phyloP scores from a whole-genome alignment of 805 yeast genomes.

The Candida chilensis region DNA sequence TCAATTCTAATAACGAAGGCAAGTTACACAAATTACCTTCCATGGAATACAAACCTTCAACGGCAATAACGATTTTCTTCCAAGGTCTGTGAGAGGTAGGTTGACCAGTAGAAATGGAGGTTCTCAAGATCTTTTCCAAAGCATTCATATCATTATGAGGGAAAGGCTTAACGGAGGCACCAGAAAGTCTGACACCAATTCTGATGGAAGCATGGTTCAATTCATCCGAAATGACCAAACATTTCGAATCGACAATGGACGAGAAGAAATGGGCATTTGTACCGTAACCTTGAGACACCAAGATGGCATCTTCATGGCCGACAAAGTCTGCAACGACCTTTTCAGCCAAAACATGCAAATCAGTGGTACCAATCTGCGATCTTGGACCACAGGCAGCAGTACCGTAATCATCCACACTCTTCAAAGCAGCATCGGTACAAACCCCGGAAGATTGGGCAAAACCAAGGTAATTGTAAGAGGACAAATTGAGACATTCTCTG shows the following conservation, averaged over 20 bases:
- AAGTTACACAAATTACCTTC: slow-evolving; percentile 85
- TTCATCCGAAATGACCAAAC: slow-evolving; percentile 89
- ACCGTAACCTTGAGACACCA: slow-evolving; percentile 93
- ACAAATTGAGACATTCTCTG: slow-evolving; percentile 72
- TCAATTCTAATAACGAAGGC: slow-evolving; percentile 64
- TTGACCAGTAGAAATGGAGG: slow-evolving; percentile 88
- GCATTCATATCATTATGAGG: slow-evolving; percentile 84
- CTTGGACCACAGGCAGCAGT: slow-evolving; percentile 75
- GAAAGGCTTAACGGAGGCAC: slow-evolving; percentile 87
- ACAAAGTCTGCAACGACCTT: slow-evolving; percentile 71
- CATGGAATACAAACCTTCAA: slow-evolving; percentile 90
- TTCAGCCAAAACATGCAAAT: slow-evolving; percentile 70
- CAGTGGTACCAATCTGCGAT: slow-evolving; percentile 64
- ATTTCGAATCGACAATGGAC: slow-evolving; percentile 75
- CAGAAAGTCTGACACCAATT: slow-evolving; percentile 87
- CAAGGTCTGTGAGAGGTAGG: slow-evolving; percentile 95
- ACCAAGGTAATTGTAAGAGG: slow-evolving; percentile 91
- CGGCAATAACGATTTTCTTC: slow-evolving; percentile 77
- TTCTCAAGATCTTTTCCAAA: slow-evolving; percentile 70
- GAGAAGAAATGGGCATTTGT: slow-evolving; percentile 87
- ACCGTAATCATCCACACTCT: slow-evolving; percentile 60
- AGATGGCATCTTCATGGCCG: slow-evolving; percentile 81
- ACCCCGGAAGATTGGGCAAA: slow-evolving; percentile 92
- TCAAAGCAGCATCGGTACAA: slow-evolving; percentile 75
- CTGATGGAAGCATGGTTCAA: slow-evolving; percentile 94